Evolutionary conservation across 306 rosid genomes (phyloP), one percentile per base, ranked within the genome.

Genomic region (Acmispon strigosus): DNA sequence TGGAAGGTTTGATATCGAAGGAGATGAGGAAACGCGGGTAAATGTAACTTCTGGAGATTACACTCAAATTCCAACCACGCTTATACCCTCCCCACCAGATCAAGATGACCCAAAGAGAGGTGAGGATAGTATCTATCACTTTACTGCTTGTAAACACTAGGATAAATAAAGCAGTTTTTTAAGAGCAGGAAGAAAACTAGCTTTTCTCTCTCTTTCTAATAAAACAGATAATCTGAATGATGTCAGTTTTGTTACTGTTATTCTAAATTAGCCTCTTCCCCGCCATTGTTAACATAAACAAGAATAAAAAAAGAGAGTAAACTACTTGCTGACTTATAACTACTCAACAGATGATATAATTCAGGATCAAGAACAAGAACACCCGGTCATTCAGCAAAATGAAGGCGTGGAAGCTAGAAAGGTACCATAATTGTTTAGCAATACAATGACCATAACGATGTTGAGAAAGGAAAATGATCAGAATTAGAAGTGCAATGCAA

Each of bases 1-100:
- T 44, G 79, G 54, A 77, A 92, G 98, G 83, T 92, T 92, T 80
- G 96, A 89, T 66, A 86, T 84, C 32, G 90, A 84, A 78, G 90
- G 78, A 24, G 91, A 90, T 22, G 96, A 82, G 4, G 92, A 80
- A 42, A 82, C 82, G 29, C 85, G 78, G n/a, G 29, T 64, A 24
- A 79, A 89, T 57, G 61, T 60, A 77, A 43, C 87, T 58, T 77
- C 84, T n/a, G 82, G 59, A 70, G 87, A 80, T 49, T 74, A 70
- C 42, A 54, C 81, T 52, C 86, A 86, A 61, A 73, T 84, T 68
- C 84, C 79, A 22, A 17, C 56, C 8, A 69, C 70, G 24, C 44
- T 51, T 37, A 16, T 74, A 72, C 84, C 91, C 17, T 86, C 96
- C 73, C 91, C 96, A 34, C 87, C 88, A 70, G 77, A 5, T 73